Evolutionary conservation across 179 eudicot genomes (phyloP), one percentile per base, ranked within the genome.

Genomic region (Sideroxylon spinosum): DNA sequence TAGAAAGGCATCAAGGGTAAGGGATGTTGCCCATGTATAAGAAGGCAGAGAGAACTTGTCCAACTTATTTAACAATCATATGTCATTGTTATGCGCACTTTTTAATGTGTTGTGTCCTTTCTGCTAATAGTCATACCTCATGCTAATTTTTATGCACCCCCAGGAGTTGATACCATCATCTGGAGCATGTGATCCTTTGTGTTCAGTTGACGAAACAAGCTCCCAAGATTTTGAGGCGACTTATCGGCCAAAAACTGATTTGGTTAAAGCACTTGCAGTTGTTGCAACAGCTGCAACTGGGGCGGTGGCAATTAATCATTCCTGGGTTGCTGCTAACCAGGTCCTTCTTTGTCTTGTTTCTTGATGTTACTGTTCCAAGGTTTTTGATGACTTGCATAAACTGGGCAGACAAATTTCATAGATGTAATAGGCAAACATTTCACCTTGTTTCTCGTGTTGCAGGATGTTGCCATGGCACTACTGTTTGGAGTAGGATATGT

Each of bases 281-380:
- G 53, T 93, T 78, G 97, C 85, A 56, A 97, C 94, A 63, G 95
- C 97, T 71, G 84, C 85, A 74, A 89, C 89, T 2, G 98, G 98
- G 70, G 85, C 97, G 23, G 83, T 84, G 28, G 98, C 98, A 37
- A 93, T 95, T 23, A 91, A 91, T 79, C 98, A 91, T 29, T 90
- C 97, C 2, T 93, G 97, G 97, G 98, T 93, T 74, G 99, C 98
- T 82, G 92, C 89, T 73, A 92, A 93, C 81, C 98, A 95, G 99
- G 99, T 93, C 79, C 50, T 1, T 71, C 37, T 81, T 83, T 59
- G 28, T 64, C 50, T 50, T 7, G 1, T 82, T 76, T 48, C 73
- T 73, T 59, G 61, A 74, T 67, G 9, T 14, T 59, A 52, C 13
- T 14, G 7, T 44, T 57, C 68, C 52, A 28, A 67, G 37, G 44